Evolutionary conservation across 257 asterid species (phyloP).

Genomic region (Mentha longifolia): DNA sequence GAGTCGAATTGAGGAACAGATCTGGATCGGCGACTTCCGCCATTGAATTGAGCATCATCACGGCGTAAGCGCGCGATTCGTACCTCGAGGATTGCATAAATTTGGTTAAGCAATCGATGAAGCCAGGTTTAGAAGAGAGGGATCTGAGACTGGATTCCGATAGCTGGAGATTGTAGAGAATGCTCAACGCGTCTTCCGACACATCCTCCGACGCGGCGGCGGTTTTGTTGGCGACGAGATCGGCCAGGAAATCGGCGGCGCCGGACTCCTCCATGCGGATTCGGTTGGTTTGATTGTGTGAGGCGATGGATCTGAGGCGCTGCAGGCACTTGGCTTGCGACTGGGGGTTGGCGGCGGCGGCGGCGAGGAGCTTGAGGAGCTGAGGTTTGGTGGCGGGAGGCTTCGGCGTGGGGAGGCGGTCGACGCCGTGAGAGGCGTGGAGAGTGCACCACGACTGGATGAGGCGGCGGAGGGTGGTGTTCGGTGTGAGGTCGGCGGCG

Average conservation of each 20-base stretch:
- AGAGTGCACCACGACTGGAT: conserved; percentile 87
- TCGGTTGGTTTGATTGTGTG: conserved; percentile 60
- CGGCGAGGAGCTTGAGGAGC: conserved; percentile 53
- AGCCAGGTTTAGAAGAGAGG: conserved; percentile 30
- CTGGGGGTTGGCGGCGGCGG: conserved; percentile 41
- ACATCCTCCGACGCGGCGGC: conserved; percentile 34
- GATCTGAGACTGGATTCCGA: conserved; percentile 59
- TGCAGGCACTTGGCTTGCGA: conserved; percentile 46
- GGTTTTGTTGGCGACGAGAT: conserved; percentile 45
- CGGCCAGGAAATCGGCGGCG: conserved; percentile 57
- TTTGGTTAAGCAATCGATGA: conserved; percentile 48
- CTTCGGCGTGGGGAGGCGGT: conserved; percentile 81
- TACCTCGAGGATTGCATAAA: conserved; percentile 59
- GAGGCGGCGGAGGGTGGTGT: conserved; percentile 76
- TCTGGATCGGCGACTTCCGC: conserved; percentile 45
- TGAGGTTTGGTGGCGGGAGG: conserved; percentile 63
- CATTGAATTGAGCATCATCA: conserved; percentile 57
- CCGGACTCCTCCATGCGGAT: conserved; percentile 68
- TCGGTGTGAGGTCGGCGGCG: conserved; percentile 61
- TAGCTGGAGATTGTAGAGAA: conserved; percentile 60
- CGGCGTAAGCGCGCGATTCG: conserved; percentile 66
- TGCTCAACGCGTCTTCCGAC: conserved; percentile 59
- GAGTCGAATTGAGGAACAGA: conserved; percentile 28
- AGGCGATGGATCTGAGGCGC: conserved; percentile 62
- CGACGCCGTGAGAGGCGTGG: conserved; percentile 59